phyloP scores from a whole-genome alignment of 192 early-diverging fungal species.

The Borealophlyctis nickersoniae region DNA sequence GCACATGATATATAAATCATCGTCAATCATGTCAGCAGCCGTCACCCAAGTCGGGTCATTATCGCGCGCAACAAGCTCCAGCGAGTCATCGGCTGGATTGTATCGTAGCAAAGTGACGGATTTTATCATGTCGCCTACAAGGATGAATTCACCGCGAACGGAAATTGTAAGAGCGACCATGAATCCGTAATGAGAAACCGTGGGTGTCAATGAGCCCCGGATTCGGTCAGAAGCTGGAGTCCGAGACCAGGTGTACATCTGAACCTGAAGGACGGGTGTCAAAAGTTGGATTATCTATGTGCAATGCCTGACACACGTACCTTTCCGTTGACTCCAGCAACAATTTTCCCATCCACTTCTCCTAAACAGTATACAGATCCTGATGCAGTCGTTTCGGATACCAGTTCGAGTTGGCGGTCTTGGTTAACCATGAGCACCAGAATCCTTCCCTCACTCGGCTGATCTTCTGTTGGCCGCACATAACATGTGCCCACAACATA shows the following conservation, averaged over 20 bases:
- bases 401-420: slow-evolving; percentile 50
- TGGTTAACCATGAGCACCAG: slow-evolving; percentile 56
- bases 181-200: slow-evolving; percentile 45
- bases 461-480: slow-evolving; percentile 52
- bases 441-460: slow-evolving; percentile 71
- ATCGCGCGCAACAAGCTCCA: slow-evolving; percentile 64
- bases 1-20: slow-evolving; percentile 57
- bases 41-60: slow-evolving; percentile 62
- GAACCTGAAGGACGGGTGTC: slow-evolving; percentile 15
- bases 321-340: slow-evolving; percentile 67
- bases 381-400: slow-evolving; percentile 42
- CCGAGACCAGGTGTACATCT: slow-evolving; percentile 22
- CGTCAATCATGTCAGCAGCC: slow-evolving; percentile 55
- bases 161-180: slow-evolving; percentile 58
- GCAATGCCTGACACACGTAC: slow-evolving; percentile 40
- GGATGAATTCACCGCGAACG: slow-evolving; percentile 61
- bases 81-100: slow-evolving; percentile 23
- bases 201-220: no score
- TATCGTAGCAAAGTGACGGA: slow-evolving; percentile 65
- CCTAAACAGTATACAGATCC: slow-evolving; percentile 67
- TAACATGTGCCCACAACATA: slow-evolving; percentile 25
- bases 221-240: no score
- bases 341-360: slow-evolving; percentile 59
- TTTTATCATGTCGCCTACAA: slow-evolving; percentile 82
- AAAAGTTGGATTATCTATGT: no score